These are phyloP conservation scores for Endoconidiophora polonica DNA, from an alignment of 2,329 filamentous ascomycete species.

Conservation along the genomic window DNA sequence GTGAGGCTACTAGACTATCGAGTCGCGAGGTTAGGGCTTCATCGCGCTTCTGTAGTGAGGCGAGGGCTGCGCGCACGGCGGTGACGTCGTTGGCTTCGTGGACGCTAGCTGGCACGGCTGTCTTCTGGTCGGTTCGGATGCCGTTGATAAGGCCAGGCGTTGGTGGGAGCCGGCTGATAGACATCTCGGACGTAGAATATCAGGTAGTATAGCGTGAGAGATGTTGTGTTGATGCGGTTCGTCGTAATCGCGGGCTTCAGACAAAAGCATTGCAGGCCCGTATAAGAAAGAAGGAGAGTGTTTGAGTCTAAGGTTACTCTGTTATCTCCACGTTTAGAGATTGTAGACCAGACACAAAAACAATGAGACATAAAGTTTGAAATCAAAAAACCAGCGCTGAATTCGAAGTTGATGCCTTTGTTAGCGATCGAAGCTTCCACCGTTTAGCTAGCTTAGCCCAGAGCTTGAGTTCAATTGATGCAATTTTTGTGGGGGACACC, in stretches of 20 bases:
- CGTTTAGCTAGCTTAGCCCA: too few species aligned
- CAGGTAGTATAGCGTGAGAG: constrained; percentile 10
- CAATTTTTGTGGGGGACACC: too few species aligned
- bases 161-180: neutral
- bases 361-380: too few species aligned
- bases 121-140: constrained; percentile 14
- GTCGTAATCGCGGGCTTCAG: neutral
- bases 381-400: too few species aligned
- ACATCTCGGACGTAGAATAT: neutral
- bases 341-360: too few species aligned
- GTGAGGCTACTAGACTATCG: constrained; percentile 60
- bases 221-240: constrained; percentile 8
- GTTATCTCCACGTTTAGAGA: too few species aligned
- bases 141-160: constrained; percentile 10
- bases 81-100: constrained; percentile 57
- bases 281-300: too few species aligned
- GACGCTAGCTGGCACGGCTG: constrained; percentile 25
- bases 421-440: too few species aligned
- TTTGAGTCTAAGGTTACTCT: too few species aligned
- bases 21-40: constrained; percentile 56
- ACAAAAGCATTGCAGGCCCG: too few species aligned
- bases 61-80: constrained; percentile 64
- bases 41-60: constrained; percentile 60
- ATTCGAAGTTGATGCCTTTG: too few species aligned
- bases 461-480: too few species aligned